phyloP scores from a whole-genome alignment of 352 stramenopile genomes.

The Globisporangium cederbergense region DNA sequence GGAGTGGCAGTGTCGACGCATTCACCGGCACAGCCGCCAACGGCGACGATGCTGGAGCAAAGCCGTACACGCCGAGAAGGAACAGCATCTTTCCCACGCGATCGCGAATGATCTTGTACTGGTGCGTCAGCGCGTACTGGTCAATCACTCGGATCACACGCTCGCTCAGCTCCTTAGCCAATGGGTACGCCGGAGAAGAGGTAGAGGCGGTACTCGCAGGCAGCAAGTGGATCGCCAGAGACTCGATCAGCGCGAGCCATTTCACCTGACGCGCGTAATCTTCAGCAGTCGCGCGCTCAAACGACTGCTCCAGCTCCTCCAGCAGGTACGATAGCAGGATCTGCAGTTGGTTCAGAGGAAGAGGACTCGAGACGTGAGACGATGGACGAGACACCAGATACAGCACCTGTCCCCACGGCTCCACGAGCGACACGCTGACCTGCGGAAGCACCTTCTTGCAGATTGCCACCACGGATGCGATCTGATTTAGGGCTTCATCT shows the following conservation, averaged over 20 bases:
- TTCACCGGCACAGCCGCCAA: constrained; percentile 8
- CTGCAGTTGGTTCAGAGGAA: constrained; percentile 24
- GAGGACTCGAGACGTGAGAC: constrained; percentile 10
- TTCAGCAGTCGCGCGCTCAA: constrained; percentile 48
- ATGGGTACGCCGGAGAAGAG: not conserved
- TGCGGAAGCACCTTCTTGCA: constrained; percentile 45
- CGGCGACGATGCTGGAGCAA: constrained; percentile 5
- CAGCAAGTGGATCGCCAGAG: constrained; percentile 46
- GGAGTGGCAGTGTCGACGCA: constrained; percentile 14
- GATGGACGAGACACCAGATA: constrained; percentile 44
- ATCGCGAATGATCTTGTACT: constrained; percentile 82
- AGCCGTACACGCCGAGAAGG: constrained; percentile 32
- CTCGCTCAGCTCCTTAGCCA: constrained; percentile 26
- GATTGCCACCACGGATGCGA: constrained; percentile 27
- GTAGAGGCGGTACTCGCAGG: constrained; percentile 15
- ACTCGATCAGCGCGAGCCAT: constrained; percentile 60
- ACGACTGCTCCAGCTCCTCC: constrained; percentile 52
- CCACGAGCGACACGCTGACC: constrained; percentile 52
- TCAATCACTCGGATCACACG: constrained; percentile 39
- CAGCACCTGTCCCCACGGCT: constrained; percentile 56
- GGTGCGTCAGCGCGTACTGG: constrained; percentile 51
- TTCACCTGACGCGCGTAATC: constrained; percentile 75
- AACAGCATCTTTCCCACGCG: constrained; percentile 54
- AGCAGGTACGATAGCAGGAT: constrained; percentile 33
- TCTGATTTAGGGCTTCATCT: constrained; percentile 12